Percentiles rank a stretch among this genome's conserved stretches.
Conservation (phyloP, 441 rosid species). For the Melastoma candidum region DNA sequence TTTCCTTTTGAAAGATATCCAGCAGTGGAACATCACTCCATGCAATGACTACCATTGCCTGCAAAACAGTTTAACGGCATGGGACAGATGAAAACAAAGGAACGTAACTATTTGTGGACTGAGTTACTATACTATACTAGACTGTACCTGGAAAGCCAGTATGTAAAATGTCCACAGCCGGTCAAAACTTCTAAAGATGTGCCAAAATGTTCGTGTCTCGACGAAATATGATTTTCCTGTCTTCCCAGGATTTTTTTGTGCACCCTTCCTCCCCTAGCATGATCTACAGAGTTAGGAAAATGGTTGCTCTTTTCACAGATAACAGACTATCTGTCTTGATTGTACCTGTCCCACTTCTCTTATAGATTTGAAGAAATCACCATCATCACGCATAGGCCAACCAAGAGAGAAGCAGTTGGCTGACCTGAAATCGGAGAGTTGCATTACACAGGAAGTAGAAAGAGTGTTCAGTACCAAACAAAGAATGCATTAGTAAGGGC, state of each 20-base stretch:
- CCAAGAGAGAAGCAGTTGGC: constrained; percentile 97
- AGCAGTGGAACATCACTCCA: constrained; percentile 52
- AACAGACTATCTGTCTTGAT: constrained; percentile 11
- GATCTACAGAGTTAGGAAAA: constrained; percentile 15
- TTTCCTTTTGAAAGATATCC: constrained; percentile 51
- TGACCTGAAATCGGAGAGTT: constrained; percentile 44
- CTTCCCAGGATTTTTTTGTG: constrained; percentile 36
- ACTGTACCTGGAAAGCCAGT: constrained; percentile 76
- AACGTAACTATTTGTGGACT: not conserved
- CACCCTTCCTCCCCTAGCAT: constrained; percentile 54
- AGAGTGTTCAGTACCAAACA: constrained; percentile 1
- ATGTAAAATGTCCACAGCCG: constrained; percentile 93
- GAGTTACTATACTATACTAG: constrained; percentile 4
- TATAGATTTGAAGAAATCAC: constrained; percentile 88
- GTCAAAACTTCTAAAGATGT: constrained; percentile 91
- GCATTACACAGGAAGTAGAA: constrained; percentile 4
- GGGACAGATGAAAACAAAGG: not conserved
- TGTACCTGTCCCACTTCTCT: constrained; percentile 39
- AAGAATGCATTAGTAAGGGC: not conserved
- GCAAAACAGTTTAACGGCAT: constrained; percentile 14
- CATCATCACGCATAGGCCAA: constrained; percentile 99
- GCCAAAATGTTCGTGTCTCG: constrained; percentile 94
- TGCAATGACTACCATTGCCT: constrained; percentile 87
- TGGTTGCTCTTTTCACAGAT: constrained; percentile 1
- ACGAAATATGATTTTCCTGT: constrained; percentile 91